Evolutionary conservation across 345 rosid species (phyloP), one percentile per base, ranked within the genome.

Genomic region (Leavenworthia alabamica): DNA sequence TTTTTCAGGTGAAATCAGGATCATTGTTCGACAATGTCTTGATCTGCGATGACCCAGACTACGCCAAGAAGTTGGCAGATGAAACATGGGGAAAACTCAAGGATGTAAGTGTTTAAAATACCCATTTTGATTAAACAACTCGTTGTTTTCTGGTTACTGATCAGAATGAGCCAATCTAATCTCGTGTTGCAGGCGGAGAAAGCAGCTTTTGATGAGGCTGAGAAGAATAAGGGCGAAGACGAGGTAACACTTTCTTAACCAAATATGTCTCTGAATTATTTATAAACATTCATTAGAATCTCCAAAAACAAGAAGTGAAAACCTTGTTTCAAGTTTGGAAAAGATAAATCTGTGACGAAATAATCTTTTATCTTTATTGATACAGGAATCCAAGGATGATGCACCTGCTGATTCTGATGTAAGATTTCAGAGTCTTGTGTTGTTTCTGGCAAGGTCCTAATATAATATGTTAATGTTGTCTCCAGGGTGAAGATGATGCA

Each of bases 191-290:
- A 91, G 98, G 90, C 86, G 20, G 97, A 92, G 84, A 89, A 92
- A 82, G 91, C 89, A 64, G 89, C 96, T 68, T 92, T 92, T 29
- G 98, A 92, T 0, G 97, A 86, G 80, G 84, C 81, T n/a, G 97
- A 89, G 76, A 85, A 92, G 80, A 85, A 83, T 74, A 80, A 36
- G n/a, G n/a, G n/a, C 61, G 88, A 77, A 33, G 93, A 81, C 46
- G 98, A 88, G 98, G 97, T 85, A 79, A 64, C 52, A 16, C n/a
- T 29, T 53, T 64, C 42, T 44, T 24, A 41, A 64, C 42, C 26
- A 52, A 16, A 31, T 8, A 28, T 9, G 22, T 83, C 47, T 75
- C 73, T 78, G 79, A 80, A 62, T 7, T 17, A 29, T 19, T 1
- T 2, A 28, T n/a, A 5, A 2, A 0, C 14, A 24, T 22, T 43